Evolutionary conservation across 2,329 filamentous ascomycete species (phyloP).

Genomic region (Sarocladium oryzae): DNA sequence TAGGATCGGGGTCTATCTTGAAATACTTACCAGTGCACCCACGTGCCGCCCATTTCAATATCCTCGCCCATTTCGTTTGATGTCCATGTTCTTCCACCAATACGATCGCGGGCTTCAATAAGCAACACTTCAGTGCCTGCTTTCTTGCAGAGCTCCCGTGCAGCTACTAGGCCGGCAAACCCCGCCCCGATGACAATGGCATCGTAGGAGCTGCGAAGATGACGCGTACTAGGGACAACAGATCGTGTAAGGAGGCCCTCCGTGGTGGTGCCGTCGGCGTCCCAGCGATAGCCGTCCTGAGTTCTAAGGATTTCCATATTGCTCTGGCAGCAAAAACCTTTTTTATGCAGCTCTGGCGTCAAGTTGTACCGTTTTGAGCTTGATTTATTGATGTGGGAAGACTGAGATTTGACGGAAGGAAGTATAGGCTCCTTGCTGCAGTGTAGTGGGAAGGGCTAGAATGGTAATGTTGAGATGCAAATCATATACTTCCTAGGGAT

Average conservation of each 20-base stretch:
- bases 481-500: no score
- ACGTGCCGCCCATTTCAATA: conserved; percentile 36
- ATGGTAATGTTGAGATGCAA: no score
- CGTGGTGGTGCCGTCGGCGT: background rate
- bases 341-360: no score
- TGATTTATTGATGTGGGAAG: no score
- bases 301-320: no score
- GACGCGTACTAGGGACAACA: background rate
- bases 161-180: conserved; percentile 24
- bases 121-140: conserved; percentile 23
- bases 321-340: no score
- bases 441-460: no score
- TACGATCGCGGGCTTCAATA: conserved; percentile 32
- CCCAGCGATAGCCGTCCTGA: background rate
- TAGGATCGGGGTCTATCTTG: no score
- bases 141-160: conserved; percentile 19
- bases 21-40: conserved; percentile 31
- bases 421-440: no score
- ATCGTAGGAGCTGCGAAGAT: conserved; percentile 6
- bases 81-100: conserved; percentile 36
- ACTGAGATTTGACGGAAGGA: no score
- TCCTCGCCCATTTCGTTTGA: conserved; percentile 24
- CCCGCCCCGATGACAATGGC: conserved; percentile 19
- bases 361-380: no score
- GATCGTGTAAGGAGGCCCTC: background rate